Evolutionary conservation across 495 filamentous ascomycete species (phyloP).

Genomic region (Glonium stellatum): DNA sequence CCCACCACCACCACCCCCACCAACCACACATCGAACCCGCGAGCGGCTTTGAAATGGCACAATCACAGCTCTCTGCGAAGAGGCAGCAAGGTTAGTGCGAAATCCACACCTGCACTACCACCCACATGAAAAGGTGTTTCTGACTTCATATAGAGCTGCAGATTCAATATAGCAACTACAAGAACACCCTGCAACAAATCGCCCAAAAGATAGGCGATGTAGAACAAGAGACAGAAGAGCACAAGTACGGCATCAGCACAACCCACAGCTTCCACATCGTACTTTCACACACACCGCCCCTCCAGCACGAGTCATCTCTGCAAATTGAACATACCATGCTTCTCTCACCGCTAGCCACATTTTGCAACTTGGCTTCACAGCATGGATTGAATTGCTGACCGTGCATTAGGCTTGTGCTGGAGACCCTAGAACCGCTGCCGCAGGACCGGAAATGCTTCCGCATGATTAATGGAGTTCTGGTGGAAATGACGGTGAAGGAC

Average conservation of each 20-base stretch:
- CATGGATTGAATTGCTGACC: neutral
- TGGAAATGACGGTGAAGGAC: slow-evolving; percentile 88
- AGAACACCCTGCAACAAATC: slow-evolving; percentile 86
- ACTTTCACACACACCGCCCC: slow-evolving; percentile 20
- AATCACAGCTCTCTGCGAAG: slow-evolving; percentile 34
- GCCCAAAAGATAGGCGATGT: slow-evolving; percentile 95
- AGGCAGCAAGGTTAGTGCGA: slow-evolving; percentile 60
- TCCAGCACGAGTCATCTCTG: slow-evolving; percentile 14
- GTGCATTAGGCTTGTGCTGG: slow-evolving; percentile 75
- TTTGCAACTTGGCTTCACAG: neutral
- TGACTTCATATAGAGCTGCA: slow-evolving; percentile 67
- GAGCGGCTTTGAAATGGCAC: slow-evolving; percentile 14
- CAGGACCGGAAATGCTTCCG: slow-evolving; percentile 93
- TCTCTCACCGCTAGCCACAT: slow-evolving; percentile 4
- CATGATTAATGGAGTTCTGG: slow-evolving; percentile 94
- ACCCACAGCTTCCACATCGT: neutral
- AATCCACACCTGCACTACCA: slow-evolving; percentile 22
- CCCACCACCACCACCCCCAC: neutral
- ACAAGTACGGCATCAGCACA: slow-evolving; percentile 63
- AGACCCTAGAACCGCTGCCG: slow-evolving; percentile 79
- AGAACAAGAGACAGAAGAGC: slow-evolving; percentile 93
- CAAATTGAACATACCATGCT: slow-evolving; percentile 3
- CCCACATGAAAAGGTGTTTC: slow-evolving; percentile 6
- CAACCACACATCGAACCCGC: slow-evolving; percentile 1
- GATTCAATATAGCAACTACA: slow-evolving; percentile 88